These are phyloP conservation scores for Alternaria hordeiaustralica DNA, from an alignment of 2,329 filamentous ascomycete species.

Conservation along the genomic window DNA sequence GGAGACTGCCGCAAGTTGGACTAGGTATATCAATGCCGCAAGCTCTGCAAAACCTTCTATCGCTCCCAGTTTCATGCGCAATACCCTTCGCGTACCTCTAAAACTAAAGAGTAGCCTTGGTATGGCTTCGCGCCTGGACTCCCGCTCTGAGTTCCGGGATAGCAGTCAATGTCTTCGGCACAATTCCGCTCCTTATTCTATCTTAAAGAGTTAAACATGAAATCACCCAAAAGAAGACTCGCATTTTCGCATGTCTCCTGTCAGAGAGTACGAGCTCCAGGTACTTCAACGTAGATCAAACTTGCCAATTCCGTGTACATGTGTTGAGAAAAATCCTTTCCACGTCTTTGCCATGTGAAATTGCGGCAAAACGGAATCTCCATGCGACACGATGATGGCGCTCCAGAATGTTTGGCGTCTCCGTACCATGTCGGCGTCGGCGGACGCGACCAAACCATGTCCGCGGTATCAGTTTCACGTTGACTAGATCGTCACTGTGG, in stretches of 20 bases:
- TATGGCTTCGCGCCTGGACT: neutral
- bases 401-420: rapidly evolving
- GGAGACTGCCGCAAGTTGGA: neutral
- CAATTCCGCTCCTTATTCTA: neutral
- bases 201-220: rapidly evolving
- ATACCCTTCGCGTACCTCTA: neutral
- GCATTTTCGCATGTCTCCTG: neutral
- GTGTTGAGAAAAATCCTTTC: neutral
- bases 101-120: rapidly evolving
- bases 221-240: neutral
- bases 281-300: neutral
- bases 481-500: no score
- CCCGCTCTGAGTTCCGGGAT: neutral
- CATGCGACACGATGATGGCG: rapidly evolving
- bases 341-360: neutral
- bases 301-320: neutral
- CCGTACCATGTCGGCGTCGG: rapidly evolving
- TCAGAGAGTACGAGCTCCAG: neutral
- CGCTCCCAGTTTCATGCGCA: neutral
- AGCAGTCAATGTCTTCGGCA: neutral
- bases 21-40: neutral
- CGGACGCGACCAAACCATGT: neutral
- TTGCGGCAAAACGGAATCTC: rapidly evolving
- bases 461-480: neutral
- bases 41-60: neutral